Evolutionary conservation across 306 rosid species (phyloP), one percentile per base, ranked within the genome.

Genomic region (Betula pendula): DNA sequence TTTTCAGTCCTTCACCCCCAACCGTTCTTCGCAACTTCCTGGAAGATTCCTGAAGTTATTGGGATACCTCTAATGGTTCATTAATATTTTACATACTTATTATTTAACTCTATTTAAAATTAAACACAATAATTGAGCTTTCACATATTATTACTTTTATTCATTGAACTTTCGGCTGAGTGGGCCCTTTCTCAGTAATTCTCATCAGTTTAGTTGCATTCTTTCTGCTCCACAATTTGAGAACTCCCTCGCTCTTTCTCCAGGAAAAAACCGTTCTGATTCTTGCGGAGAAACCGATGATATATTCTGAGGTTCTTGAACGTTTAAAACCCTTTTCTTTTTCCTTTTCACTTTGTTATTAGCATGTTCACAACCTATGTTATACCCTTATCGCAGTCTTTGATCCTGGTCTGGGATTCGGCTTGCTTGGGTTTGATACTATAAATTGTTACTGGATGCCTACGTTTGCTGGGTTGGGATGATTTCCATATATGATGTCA

Each of bases 361-460:
- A 38, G 42, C 42, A 5, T 6, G 42, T 5, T 38, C 8, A 38
- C 42, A 38, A 5, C 42, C n/a, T 38, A 5, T 38, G n/a, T 2
- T 22, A 29, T 35, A 12, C 16, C 49, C 31, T 16, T 19, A 65
- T 33, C 24, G 16, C 3, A 8, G 70, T 65, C 13, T 62, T 62
- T 31, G 2, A 62, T 29, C 8, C n/a, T 60, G 20, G 45, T 63
- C 14, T 12, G 13, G 31, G 55, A 65, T 31, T 15, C 22, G n/a
- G 56, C 12, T 25, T 40, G n/a, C 25, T 42, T 40, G n/a, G 1
- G 17, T 48, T 45, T 53, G 11, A 25, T 31, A 8, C 44, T 25
- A 10, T 52, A 53, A 48, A 68, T 73, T 60, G 60, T 17, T 24
- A 84, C n/a, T 81, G 85, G 88, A 81, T 81, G n/a, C 85, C 80